A percentile compares a stretch with the other conserved stretches of the same genome.
Conservation (phyloP, 2,329 filamentous ascomycete genomes). For the Fusarium longipes region DNA sequence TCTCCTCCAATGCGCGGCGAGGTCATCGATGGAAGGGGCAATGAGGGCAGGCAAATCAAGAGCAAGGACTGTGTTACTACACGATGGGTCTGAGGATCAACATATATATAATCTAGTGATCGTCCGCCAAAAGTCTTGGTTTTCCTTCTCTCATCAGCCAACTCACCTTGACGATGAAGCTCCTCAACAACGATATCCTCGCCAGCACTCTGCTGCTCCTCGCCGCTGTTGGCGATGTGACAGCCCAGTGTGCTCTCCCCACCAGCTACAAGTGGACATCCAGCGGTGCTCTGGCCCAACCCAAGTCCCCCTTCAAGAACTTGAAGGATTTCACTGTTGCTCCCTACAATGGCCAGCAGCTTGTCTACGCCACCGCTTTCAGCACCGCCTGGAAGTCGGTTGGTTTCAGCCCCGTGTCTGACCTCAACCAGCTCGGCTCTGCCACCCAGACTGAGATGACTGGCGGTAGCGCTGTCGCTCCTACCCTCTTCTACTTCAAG, state of each 20-base stretch:
- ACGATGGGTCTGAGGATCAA: background rate
- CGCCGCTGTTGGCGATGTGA: slow-evolving; percentile 15
- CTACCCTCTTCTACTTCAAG: slow-evolving; percentile 71
- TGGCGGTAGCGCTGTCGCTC: slow-evolving; percentile 49
- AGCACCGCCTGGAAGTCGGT: slow-evolving; percentile 56
- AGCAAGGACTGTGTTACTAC: background rate
- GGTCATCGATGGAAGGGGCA: background rate
- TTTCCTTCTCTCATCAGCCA: background rate
- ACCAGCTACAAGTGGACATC: slow-evolving; percentile 14
- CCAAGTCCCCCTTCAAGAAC: slow-evolving; percentile 21
- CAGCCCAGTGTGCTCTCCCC: slow-evolving; percentile 9
- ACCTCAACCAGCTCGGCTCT: slow-evolving; percentile 8
- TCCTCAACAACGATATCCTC: slow-evolving; percentile 1
- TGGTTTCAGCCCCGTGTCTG: slow-evolving; percentile 16
- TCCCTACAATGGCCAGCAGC: slow-evolving; percentile 66
- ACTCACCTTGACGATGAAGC: slow-evolving; percentile 1
- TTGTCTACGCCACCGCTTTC: slow-evolving; percentile 68
- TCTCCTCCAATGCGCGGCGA: background rate
- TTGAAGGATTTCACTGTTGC: slow-evolving; percentile 72
- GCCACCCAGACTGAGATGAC: slow-evolving; percentile 3
- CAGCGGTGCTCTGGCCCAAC: slow-evolving; percentile 8
- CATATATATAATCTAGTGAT: slow-evolving; percentile 9
- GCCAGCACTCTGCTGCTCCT: slow-evolving; percentile 10
- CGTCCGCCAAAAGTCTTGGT: background rate
- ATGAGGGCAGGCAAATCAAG: background rate